Base-by-base conservation (phyloP, 148 eudicot genomes). In the Cornus suecica region DNA sequence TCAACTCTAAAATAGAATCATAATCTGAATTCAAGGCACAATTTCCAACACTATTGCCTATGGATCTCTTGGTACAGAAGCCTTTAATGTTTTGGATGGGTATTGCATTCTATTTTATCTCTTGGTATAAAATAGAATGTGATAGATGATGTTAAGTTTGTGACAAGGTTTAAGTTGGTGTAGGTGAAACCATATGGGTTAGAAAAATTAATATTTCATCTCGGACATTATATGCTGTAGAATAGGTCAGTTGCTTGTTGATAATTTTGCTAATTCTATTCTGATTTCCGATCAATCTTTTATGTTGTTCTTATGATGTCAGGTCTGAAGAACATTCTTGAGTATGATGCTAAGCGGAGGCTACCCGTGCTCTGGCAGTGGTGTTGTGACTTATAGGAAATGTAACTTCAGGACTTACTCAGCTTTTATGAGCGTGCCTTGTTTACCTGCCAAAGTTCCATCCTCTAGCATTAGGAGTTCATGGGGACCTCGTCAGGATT, bases 301-400 rank as follows among this genome's bases (percentile, higher is more conserved):
- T 18, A 58, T 58, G 15, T n/a, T 58, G 9, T 22, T 58, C 24
- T 58, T 58, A 22, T 58, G 62, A 58, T n/a, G 25, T 1, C n/a
- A 58, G 62, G 24, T 58, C 62, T 22, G 18, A 22, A 58, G 25
- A n/a, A n/a, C 23, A 4, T 22, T 27, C 54, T 26, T 10, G 76
- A 67, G 63, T 62, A 83, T 83, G 86, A 80, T 77, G 65, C 74
- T 76, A 10, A 76, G 70, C 73, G 86, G 86, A 18, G 73, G 75
- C 75, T 42, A 74, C 68, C 42, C 73, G 65, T 56, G 1, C 22
- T 64, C 74, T 52, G 69, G 80, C 67, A 67, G 68, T 56, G n/a
- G 13, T 65, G 31, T 32, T 37, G 14, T 54, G 69, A 28, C 60
- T n/a, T 30, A 78, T 66, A 32, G 77, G 65, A 15, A 71, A 69